Evolutionary conservation across 768 basidiomycete genomes (phyloP).

Genomic region (Lactarius akahatsu): DNA sequence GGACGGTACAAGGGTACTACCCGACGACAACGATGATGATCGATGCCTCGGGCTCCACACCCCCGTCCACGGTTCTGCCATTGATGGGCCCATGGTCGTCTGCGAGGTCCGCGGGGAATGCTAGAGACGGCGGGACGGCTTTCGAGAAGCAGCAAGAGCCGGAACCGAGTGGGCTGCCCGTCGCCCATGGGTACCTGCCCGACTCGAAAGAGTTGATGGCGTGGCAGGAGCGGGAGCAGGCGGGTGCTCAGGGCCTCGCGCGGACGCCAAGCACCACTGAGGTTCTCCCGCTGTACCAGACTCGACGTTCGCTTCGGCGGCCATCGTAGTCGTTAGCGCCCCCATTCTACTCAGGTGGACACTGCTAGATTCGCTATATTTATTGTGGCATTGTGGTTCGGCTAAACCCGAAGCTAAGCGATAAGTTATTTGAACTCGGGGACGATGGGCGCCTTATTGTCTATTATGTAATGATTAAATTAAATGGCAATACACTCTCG

Average conservation of each 20-base stretch:
- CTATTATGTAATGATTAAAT: background rate
- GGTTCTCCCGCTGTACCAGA: background rate
- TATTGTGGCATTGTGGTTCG: no score
- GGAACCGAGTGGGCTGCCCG: background rate
- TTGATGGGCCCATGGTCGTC: no score
- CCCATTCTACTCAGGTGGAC: no score
- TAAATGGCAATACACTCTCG: background rate
- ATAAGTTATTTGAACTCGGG: no score
- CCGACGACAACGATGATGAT: background rate
- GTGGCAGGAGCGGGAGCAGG: background rate
- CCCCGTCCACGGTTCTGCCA: background rate
- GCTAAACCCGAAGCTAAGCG: no score
- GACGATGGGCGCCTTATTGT: background rate
- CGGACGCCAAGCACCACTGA: background rate
- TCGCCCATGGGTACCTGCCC: slow-evolving; percentile 8
- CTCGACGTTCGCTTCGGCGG: background rate
- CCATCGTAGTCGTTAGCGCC: background rate
- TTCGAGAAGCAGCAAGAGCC: background rate
- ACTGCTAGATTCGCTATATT: no score
- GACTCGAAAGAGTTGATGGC: slow-evolving; percentile 9
- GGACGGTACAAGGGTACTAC: background rate
- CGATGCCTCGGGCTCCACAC: background rate
- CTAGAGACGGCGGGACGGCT: background rate
- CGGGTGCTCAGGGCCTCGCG: background rate
- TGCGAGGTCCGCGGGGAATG: no score